These are phyloP conservation scores for Ophiostoma ulmi DNA, from an alignment of 2,329 filamentous ascomycete species.

Conservation along the genomic window DNA sequence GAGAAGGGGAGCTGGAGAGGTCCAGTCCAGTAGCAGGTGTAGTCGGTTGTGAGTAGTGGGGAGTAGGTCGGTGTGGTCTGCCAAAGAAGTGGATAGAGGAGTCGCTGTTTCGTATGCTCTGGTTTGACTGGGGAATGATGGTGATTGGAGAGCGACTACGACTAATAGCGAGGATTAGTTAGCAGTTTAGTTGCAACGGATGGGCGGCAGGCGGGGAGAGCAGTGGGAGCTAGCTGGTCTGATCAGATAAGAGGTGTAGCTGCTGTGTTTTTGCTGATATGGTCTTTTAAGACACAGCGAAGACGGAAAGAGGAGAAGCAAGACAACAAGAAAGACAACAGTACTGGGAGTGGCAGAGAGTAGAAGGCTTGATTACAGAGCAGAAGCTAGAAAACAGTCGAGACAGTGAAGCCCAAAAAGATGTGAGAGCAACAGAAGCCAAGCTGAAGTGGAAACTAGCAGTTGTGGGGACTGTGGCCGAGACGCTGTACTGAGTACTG, in stretches of 20 bases:
- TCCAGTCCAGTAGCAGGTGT: neutral
- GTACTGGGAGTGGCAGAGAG: neutral
- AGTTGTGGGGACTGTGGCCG: neutral
- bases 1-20: neutral
- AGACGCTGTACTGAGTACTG: neutral
- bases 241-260: neutral
- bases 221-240: conserved; percentile 8
- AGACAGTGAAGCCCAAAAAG: neutral
- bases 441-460: neutral
- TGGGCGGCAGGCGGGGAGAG: conserved; percentile 5
- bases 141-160: neutral
- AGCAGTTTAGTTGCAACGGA: neutral
- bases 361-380: neutral
- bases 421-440: neutral
- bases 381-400: neutral
- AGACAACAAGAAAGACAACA: neutral
- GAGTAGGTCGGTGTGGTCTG: conserved; percentile 3
- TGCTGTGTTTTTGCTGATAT: neutral
- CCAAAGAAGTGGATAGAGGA: neutral
- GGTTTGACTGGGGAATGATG: neutral
- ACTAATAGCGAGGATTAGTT: neutral
- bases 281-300: neutral
- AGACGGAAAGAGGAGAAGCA: neutral
- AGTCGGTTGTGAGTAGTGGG: conserved; percentile 3
- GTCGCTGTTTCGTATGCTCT: conserved; percentile 11